Evolutionary conservation across 495 filamentous ascomycete genomes (phyloP), one percentile per base, ranked within the genome.

Genomic region (Lindgomyces ingoldianus): DNA sequence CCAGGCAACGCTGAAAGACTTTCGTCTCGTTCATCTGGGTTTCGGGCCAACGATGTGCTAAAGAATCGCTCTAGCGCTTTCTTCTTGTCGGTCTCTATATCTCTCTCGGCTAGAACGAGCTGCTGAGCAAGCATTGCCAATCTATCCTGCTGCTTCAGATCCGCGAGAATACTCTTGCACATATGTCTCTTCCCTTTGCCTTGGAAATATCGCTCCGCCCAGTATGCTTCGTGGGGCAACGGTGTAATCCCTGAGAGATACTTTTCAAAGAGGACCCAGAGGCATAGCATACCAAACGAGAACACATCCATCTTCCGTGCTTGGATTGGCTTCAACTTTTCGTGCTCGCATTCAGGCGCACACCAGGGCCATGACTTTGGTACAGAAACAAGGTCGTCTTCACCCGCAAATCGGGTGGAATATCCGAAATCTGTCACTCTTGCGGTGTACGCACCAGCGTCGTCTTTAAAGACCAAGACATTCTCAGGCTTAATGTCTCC

Each of bases 41-140:
- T 75, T 2, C 67, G 75, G 46, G 72, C 81, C 6, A 73, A 81
- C 49, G 67, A 79, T 4, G 71, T 72, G 48, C 76, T 49, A 8
- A 49, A 19, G 10, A 49, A 49, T 8, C 16, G 46, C 46, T 9
- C 46, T 9, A 49, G 46, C 22, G 46, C 46, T n/a, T 49, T 10
- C 46, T 49, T 9, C 46, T 49, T 19, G 46, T 19, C 46, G 21
- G 9, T 24, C 9, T 49, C 46, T 19, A 49, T 9, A 49, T 19
- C 46, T 10, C 8, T 9, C 46, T 49, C 46, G 46, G 46, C 46
- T 24, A 49, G 16, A 24, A 49, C 46, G 18, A 49, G 46, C 46
- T 49, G 46, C 22, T 19, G 46, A 19, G 9, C 18, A 49, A 49
- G 46, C 46, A 49, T 9, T 9, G 22, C 46, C 46, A 49, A 49